A percentile compares a stretch with the other conserved stretches of the same genome.
phyloP scores from a whole-genome alignment of 2,329 filamentous ascomycete genomes.

The Fusarium zealandicum region DNA sequence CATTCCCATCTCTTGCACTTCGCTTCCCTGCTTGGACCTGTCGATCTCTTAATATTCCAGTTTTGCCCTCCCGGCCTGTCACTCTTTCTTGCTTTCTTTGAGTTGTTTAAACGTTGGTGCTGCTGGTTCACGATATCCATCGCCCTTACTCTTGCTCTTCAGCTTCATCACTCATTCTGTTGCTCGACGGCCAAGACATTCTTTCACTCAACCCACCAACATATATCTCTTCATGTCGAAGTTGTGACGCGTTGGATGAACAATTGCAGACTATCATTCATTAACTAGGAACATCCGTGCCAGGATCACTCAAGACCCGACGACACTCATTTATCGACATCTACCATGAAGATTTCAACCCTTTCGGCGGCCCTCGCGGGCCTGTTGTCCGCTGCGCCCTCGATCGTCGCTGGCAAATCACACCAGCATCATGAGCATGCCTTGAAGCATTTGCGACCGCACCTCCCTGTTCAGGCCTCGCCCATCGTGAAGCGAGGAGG shows the following conservation, averaged over 20 bases:
- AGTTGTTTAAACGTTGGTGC: slow-evolving; percentile 35
- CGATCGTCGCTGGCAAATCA: slow-evolving; percentile 45
- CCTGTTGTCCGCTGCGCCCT: slow-evolving; percentile 54
- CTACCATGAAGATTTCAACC: slow-evolving; percentile 61
- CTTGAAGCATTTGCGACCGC: slow-evolving; percentile 49
- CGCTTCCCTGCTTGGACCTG: slow-evolving; percentile 21
- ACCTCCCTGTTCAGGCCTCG: slow-evolving; percentile 32
- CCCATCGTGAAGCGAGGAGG: slow-evolving; percentile 59
- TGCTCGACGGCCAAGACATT: slow-evolving; percentile 36
- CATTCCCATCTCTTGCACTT: slow-evolving; percentile 32
- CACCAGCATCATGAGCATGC: slow-evolving; percentile 46
- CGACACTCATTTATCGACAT: slow-evolving; percentile 32
- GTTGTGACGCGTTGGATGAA: slow-evolving; percentile 31
- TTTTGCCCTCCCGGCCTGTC: slow-evolving; percentile 26
- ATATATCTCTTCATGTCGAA: slow-evolving; percentile 17
- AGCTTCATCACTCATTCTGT: slow-evolving; percentile 39
- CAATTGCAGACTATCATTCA: slow-evolving; percentile 27
- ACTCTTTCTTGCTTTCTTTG: slow-evolving; percentile 32
- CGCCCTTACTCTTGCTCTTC: slow-evolving; percentile 15
- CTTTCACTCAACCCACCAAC: slow-evolving; percentile 23
- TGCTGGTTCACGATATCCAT: slow-evolving; percentile 33
- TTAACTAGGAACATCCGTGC: slow-evolving; percentile 32
- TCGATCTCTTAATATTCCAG: slow-evolving; percentile 38
- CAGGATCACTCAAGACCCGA: slow-evolving; percentile 20
- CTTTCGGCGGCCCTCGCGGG: slow-evolving; percentile 59